Evolutionary conservation across 768 basidiomycete genomes (phyloP).

Genomic region (Suillus plorans): DNA sequence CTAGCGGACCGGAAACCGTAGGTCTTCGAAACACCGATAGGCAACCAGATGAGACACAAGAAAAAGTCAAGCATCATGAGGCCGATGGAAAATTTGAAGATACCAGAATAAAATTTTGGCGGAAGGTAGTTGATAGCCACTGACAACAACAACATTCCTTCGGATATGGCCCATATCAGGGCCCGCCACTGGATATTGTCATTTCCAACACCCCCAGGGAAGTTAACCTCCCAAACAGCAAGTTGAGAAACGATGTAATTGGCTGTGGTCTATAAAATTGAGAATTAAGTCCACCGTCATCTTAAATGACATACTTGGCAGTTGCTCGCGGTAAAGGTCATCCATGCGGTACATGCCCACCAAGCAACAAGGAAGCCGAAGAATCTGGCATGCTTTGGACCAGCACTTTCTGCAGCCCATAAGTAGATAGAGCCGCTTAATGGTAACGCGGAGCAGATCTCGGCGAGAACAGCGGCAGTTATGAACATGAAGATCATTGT

Average conservation of each 20-base stretch:
- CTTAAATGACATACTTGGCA: conserved; percentile 59
- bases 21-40: conserved; percentile 84
- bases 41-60: conserved; percentile 88
- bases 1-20: conserved; percentile 86
- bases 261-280: conserved; percentile 63
- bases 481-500: conserved; percentile 88
- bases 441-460: conserved; percentile 87
- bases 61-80: conserved; percentile 86
- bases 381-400: conserved; percentile 82
- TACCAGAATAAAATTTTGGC: conserved; percentile 64
- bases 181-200: conserved; percentile 84
- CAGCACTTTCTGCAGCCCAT: conserved; percentile 93
- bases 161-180: conserved; percentile 81
- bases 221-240: conserved; percentile 75
- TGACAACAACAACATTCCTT: conserved; percentile 65
- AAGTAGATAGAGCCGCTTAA: conserved; percentile 91
- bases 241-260: conserved; percentile 89
- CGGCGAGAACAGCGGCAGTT: conserved; percentile 83
- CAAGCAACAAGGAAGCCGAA: conserved; percentile 89
- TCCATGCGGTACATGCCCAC: conserved; percentile 97
- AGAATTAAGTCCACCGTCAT: background rate
- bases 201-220: conserved; percentile 74
- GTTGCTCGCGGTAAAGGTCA: conserved; percentile 88
- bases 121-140: conserved; percentile 87
- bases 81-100: conserved; percentile 75